Evolutionary conservation across 139 green algal species (phyloP), one percentile per base, ranked within the genome.

Genomic region (Coelastrella sp.): DNA sequence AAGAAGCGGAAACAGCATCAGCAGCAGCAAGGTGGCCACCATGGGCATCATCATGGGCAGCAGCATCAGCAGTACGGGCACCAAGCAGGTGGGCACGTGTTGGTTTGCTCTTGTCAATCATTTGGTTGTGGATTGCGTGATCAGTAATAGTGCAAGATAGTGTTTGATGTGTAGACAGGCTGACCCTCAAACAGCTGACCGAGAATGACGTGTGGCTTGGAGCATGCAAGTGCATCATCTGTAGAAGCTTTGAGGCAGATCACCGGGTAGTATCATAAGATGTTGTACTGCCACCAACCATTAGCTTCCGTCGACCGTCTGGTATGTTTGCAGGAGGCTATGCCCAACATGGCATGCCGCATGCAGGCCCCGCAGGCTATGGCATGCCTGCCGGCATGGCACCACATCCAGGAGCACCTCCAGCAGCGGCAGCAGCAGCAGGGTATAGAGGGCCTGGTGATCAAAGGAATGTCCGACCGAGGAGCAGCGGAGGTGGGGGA

Each of bases 1-100:
- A 95, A 94, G 89, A 94, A 94, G 90, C 87, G 90, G 10, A 89
- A 87, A 22, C 80, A 90, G 8, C 87, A 95, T 47, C 71, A 71
- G 58, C 81, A 87, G 54, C 83, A 80, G 8, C n/a, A 65, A 56
- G 32, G 2, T 20, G 64, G 7, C 19, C 81, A 66, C 20, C 79
- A 85, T 5, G n/a, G 32, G n/a, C 80, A 85, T 32, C 56, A n/a
- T 54, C 61, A 66, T 64, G 23, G 16, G 47, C 83, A 79, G 66
- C 57, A 54, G 14, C n/a, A 61, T 6, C 60, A 64, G 11, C 64
- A 78, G 5, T 78, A 88, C 56, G 68, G 68, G 23, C 81, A 87
- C 23, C n/a, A 86, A 6, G 4, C 64, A 77, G 81, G 80, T 75
- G 60, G 5, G 61, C 61, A 78, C 13, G 32, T 47, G 32, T 47